Evolutionary conservation across 352 stramenopile genomes (phyloP).

Genomic region (Globisporangium echinulatum): DNA sequence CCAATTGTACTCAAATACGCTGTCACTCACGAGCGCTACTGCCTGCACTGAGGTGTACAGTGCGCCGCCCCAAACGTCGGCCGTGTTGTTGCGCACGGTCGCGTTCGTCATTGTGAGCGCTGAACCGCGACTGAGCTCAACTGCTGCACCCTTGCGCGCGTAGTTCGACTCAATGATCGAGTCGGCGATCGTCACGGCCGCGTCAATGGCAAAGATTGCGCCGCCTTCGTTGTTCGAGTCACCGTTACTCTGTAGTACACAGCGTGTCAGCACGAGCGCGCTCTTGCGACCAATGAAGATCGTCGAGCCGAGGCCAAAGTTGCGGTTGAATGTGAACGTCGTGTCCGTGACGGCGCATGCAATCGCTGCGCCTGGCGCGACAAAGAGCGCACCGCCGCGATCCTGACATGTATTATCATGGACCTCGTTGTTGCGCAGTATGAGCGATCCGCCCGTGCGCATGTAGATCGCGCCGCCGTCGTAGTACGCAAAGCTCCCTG

Average conservation of each 20-base stretch:
- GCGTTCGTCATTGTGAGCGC: conserved; percentile 22
- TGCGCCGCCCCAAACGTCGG: conserved; percentile 25
- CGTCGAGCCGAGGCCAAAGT: conserved; percentile 39
- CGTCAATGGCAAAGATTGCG: conserved; percentile 38
- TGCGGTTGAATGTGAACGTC: conserved; percentile 34
- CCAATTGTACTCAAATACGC: conserved; percentile 27
- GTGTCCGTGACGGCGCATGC: conserved; percentile 18
- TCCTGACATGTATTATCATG: conserved; percentile 35
- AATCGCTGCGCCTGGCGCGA: conserved; percentile 28
- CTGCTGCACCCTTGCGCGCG: conserved; percentile 32
- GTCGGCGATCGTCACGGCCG: conserved; percentile 20
- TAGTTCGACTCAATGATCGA: conserved; percentile 36
- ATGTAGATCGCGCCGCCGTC: conserved; percentile 55
- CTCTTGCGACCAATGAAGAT: conserved; percentile 58
- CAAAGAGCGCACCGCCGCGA: conserved; percentile 34
- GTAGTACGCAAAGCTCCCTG: conserved; percentile 48
- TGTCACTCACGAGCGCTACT: conserved; percentile 23
- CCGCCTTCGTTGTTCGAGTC: conserved; percentile 32
- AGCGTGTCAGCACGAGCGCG: conserved; percentile 15
- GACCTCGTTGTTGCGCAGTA: conserved; percentile 16
- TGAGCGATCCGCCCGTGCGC: conserved; percentile 20
- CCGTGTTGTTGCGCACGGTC: conserved; percentile 33
- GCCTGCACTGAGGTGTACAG: conserved; percentile 42
- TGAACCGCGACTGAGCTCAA: conserved; percentile 36
- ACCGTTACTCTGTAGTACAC: conserved; percentile 28